These are phyloP conservation scores for Termitomyces sp. DNA, from an alignment of 768 basidiomycete species.

Conservation along the genomic window DNA sequence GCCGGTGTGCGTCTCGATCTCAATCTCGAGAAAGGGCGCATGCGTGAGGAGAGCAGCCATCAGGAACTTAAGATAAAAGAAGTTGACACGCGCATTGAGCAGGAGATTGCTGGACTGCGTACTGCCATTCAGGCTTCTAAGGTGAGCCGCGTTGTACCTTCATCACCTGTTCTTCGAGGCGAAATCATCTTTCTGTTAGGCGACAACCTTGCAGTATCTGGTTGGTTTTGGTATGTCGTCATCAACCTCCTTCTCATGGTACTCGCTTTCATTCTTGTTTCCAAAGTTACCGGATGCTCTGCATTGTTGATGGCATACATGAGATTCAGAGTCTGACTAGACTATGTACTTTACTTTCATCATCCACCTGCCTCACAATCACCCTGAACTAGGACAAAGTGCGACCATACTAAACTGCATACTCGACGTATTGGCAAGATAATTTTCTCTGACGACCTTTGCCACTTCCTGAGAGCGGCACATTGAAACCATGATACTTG, in stretches of 20 bases:
- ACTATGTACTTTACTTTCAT: slow-evolving; percentile 1
- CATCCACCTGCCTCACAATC: background rate
- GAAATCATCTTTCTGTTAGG: slow-evolving; percentile 31
- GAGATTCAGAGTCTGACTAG: slow-evolving; percentile 51
- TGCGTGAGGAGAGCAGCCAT: slow-evolving; percentile 86
- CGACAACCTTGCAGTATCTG: slow-evolving; percentile 80
- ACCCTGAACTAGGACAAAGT: slow-evolving; percentile 26
- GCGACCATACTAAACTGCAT: slow-evolving; percentile 68
- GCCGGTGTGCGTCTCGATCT: slow-evolving; percentile 91
- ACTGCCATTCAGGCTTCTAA: slow-evolving; percentile 85
- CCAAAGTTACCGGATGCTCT: slow-evolving; percentile 75
- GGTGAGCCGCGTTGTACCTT: slow-evolving; percentile 29
- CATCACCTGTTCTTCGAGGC: background rate
- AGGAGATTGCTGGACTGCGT: slow-evolving; percentile 83
- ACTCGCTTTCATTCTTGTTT: slow-evolving; percentile 3
- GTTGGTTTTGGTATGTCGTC: slow-evolving; percentile 72
- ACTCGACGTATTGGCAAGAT: slow-evolving; percentile 46
- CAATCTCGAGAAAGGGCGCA: slow-evolving; percentile 94
- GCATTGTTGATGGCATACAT: slow-evolving; percentile 86
- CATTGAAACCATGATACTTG: background rate
- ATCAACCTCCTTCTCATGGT: background rate
- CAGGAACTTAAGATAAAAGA: slow-evolving; percentile 97
- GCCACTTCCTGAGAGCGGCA: slow-evolving; percentile 49
- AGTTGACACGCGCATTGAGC: slow-evolving; percentile 95
- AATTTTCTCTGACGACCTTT: slow-evolving; percentile 51